Conservation (phyloP, 2,329 filamentous ascomycete genomes). For the Trichophyton benhamiae region DNA sequence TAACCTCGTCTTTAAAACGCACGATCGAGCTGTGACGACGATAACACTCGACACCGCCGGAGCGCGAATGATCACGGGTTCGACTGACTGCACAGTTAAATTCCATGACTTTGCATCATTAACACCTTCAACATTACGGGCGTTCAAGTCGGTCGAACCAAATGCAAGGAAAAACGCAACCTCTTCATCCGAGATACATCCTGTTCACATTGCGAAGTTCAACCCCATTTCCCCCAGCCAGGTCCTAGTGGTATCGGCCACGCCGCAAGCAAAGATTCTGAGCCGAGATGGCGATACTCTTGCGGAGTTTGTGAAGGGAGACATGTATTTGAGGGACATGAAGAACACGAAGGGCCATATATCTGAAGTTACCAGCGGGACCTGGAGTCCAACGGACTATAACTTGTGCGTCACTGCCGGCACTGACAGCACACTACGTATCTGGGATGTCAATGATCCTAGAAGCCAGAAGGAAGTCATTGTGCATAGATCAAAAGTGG, state of each 20-base stretch:
- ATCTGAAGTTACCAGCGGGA: conserved; percentile 76
- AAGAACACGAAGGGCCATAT: conserved; percentile 95
- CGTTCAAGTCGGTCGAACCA: conserved; percentile 86
- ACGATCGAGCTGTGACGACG: conserved; percentile 75
- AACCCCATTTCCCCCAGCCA: conserved; percentile 67
- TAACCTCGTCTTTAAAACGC: conserved; percentile 83
- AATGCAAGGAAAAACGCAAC: conserved; percentile 60
- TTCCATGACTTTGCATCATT: conserved; percentile 92
- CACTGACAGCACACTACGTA: conserved; percentile 86
- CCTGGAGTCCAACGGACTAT: conserved; percentile 79
- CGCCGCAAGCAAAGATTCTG: conserved; percentile 80
- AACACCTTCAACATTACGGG: conserved; percentile 85
- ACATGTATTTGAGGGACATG: conserved; percentile 97
- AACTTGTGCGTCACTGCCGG: conserved; percentile 82
- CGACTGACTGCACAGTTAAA: conserved; percentile 80
- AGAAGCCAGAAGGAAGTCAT: conserved; percentile 85
- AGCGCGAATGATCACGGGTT: conserved; percentile 75
- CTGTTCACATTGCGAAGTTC: conserved; percentile 77
- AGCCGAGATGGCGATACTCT: conserved; percentile 76
- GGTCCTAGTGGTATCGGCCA: conserved; percentile 77
- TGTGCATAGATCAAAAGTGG: conserved; percentile 86
- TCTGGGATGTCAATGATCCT: conserved; percentile 93
- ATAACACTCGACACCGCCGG: conserved; percentile 76
- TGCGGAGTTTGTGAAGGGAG: conserved; percentile 86
- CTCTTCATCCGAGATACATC: conserved; percentile 62